Base-by-base conservation (phyloP, 2,329 filamentous ascomycete genomes). In the Colletotrichum noveboracense region DNA sequence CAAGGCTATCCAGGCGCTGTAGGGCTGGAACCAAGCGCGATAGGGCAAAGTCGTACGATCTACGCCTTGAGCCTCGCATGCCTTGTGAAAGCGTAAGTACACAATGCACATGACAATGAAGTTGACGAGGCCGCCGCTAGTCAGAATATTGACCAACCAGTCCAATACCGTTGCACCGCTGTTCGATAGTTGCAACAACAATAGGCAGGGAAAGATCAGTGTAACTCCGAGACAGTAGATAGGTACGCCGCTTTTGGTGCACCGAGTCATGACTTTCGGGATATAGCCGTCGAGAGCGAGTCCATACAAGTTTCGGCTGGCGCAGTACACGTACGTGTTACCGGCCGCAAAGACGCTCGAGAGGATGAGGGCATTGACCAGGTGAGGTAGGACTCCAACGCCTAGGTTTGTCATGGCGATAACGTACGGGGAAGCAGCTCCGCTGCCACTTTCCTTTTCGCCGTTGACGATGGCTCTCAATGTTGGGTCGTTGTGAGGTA, bases 21-120 rank as follows among this genome's bases (percentile, higher is more conserved):
- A 89, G 0, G 92, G 92, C 75, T 94, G 93, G 0, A 91, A 93
- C 89, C 90, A 93, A 80, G 93, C 93, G 74, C 88, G 89, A 83
- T 91, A 94, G 0, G 92, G 91, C 0, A 94, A 86, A 85, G 71
- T 93, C 89, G 7, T 91, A 89, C 61, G 64, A 30, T 72, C 64
- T 18, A 92, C 89, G 18, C 88, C 89, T 77, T 93, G 92, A 2
- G 83, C 80, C 61, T 86, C 85, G 66, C 93, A 83, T 5, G 86
- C 92, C 3, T 86, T 83, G 21, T 92, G 90, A 85, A 94, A 94
- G 26, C 92, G 90, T n/a, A 93, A 83, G 0, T 91, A 93, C 0
- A 92, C 89, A 65, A 93, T 85, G 55, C 65, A 66, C 4, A 66
- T 66, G 6, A 66, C 56, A 6, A 72, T 72, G 30, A 66, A 68